Percentiles rank a stretch among this genome's conserved stretches.
These are phyloP conservation scores for Diospyros kaki DNA, from an alignment of 148 eudicot genomes.

Conservation along the genomic window DNA sequence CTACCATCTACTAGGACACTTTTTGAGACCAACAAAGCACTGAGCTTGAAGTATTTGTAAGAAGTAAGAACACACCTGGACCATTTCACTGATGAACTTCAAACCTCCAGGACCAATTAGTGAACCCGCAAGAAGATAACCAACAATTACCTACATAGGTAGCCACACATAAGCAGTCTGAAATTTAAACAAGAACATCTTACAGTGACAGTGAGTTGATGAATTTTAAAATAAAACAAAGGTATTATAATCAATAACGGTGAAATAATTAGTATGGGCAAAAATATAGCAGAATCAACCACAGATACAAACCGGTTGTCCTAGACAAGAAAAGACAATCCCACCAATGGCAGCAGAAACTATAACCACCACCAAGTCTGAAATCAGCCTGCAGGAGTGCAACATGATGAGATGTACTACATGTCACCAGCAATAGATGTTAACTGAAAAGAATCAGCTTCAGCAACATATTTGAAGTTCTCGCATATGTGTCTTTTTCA, in stretches of 20 bases:
- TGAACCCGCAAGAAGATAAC: slow-evolving; percentile 97
- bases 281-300: slow-evolving; percentile 5
- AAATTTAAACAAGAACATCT: background rate
- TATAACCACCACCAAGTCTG: slow-evolving; percentile 87
- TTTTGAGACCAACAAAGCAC: background rate
- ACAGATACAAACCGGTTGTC: slow-evolving; percentile 77
- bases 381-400: slow-evolving; percentile 63
- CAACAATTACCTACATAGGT: slow-evolving; percentile 80
- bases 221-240: background rate
- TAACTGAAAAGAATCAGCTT: background rate
- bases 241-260: background rate
- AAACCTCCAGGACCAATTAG: slow-evolving; percentile 95
- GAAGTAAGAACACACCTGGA: slow-evolving; percentile 60
- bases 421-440: slow-evolving; percentile 9
- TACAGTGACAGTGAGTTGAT: background rate
- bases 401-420: slow-evolving; percentile 12
- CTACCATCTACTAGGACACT: background rate
- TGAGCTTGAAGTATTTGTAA: background rate
- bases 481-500: background rate
- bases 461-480: background rate
- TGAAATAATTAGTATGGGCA: background rate
- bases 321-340: slow-evolving; percentile 83
- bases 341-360: slow-evolving; percentile 99
- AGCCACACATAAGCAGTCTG: slow-evolving; percentile 4
- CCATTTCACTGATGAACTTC: slow-evolving; percentile 88